Evolutionary conservation across 2,329 filamentous ascomycete genomes (phyloP), one percentile per base, ranked within the genome.

Genomic region (Taxawa tesnikishii): DNA sequence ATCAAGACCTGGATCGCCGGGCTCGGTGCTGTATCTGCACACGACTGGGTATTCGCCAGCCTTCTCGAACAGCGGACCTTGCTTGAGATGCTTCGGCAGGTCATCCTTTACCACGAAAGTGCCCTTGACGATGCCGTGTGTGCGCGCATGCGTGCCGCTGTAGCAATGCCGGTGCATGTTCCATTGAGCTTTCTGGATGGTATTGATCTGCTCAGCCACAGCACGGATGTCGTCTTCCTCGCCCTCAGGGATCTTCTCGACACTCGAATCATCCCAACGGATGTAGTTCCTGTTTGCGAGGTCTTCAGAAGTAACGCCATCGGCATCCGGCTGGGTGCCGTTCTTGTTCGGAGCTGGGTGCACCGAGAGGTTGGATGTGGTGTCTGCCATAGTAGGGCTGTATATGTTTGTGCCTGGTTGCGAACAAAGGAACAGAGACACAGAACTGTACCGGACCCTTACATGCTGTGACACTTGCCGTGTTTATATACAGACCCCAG

Each of bases 61-160:
- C 7, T 49, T 38, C 10, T 43, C 37, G 35, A 55, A 65, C 10
- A 55, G 48, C 36, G 62, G 47, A 10, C 52, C 55, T 43, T 63
- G 59, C 19, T 56, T 56, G 14, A 67, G 53, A 36, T 67, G 56
- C 12, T 48, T 36, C 0, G 61, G 59, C 9, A 68, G 51, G 25
- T 62, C 53, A 17, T 57, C 45, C 30, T 47, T 37, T 2, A 67
- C 55, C 11, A 58, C 52, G 29, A 65, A 55, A 9, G 56, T 62
- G 26, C 60, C 63, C 46, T 66, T 65, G 13, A 67, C 56, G 26
- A 67, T 53, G 16, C 60, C 60, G 41, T 67, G 60, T 0, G 62
- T 65, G 32, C 62, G 55, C 25, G 59, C 51, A 42, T 67, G 64
- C 1, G 60, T 67, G 12, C 60, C 52, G 16, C 43, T 48, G 33